A percentile compares a stretch with the other conserved stretches of the same genome.
These are phyloP conservation scores for Lanmaoa rubissima DNA, from an alignment of 768 basidiomycete genomes.

Conservation along the genomic window DNA sequence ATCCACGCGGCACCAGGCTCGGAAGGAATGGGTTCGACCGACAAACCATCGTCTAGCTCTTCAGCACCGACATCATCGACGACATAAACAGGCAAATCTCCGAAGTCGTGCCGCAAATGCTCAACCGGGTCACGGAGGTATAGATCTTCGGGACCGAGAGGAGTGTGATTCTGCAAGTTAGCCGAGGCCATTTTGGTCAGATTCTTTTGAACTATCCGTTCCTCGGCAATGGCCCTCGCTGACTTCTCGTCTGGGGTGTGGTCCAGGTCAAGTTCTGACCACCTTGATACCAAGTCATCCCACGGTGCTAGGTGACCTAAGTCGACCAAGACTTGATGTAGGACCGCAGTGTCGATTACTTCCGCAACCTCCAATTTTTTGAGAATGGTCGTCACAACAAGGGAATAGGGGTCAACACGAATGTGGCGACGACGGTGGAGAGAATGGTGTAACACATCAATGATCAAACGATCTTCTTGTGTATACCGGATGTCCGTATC, in stretches of 20 bases:
- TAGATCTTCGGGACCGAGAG: constrained; percentile 63
- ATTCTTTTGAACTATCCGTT: constrained; percentile 22
- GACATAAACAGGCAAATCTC: constrained; percentile 74
- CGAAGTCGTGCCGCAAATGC: constrained; percentile 82
- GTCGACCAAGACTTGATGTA: constrained; percentile 56
- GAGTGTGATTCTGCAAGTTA: constrained; percentile 20
- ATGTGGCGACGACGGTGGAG: constrained; percentile 44
- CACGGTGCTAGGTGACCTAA: constrained; percentile 78
- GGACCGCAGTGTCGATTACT: constrained; percentile 22
- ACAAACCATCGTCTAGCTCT: constrained; percentile 94
- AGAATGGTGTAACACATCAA: constrained; percentile 57
- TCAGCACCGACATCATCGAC: constrained; percentile 78
- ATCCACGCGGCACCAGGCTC: constrained; percentile 71
- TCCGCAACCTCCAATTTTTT: constrained; percentile 49
- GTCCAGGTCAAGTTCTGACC: constrained; percentile 34
- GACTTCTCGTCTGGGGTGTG: constrained; percentile 24
- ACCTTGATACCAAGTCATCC: constrained; percentile 60
- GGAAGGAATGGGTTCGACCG: constrained; percentile 63
- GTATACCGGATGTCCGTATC: constrained; percentile 41
- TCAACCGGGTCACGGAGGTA: constrained; percentile 63
- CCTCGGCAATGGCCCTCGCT: constrained; percentile 34
- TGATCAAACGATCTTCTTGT: constrained; percentile 51
- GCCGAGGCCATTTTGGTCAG: constrained; percentile 9
- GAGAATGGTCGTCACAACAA: constrained; percentile 53
- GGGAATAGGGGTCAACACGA: constrained; percentile 63